Base-by-base conservation (phyloP, 805 yeast genomes). In the Metschnikowia lochheadii region DNA sequence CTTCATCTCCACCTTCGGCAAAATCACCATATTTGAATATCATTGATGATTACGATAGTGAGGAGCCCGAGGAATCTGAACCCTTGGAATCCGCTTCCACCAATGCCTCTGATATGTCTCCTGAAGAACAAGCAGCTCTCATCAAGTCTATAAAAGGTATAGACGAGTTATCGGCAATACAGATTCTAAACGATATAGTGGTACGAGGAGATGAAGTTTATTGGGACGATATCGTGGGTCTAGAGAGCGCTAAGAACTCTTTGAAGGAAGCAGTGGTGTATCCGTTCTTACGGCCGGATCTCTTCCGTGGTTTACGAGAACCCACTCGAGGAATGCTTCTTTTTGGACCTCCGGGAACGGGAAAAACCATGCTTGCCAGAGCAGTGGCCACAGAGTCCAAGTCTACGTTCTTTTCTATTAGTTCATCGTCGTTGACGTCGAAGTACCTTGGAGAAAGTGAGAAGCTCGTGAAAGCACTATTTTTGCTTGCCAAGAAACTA, bases 291-390 rank as follows among this genome's bases (percentile, higher is more conserved):
- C 77, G 98, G 46, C 99, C 98, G 0, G 98, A 92, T 68, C 74
- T 92, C 50, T 94, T 92, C 64, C 80, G 82, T 52, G 98, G 97
- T 0, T 71, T 92, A 48, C 76, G 97, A 58, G 97, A 91, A 69
- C 98, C 98, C 0, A 91, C 96, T 0, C 73, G 96, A 51, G 98
- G 98, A n/a, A 89, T 94, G 96, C 75, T 92, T 18, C 69, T 92
- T 39, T 92, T 90, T 72, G 99, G 99, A 0, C 98, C 99, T 2
- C 97, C 98, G 0, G 99, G 99, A n/a, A 92, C 98, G 0, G 98
- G 98, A 50, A 92, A 94, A 63, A 91, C 97, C 0, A 91, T 92
- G 98, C 78, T 92, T 57, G 97, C 97, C 0, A 77, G 96, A 56
- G 96, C 98, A 0, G 97, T 94, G 2, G 98, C 97, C 2, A 88